These are phyloP conservation scores for Gloeopeniophorella convolvens DNA, from an alignment of 768 basidiomycete species.

Conservation along the genomic window DNA sequence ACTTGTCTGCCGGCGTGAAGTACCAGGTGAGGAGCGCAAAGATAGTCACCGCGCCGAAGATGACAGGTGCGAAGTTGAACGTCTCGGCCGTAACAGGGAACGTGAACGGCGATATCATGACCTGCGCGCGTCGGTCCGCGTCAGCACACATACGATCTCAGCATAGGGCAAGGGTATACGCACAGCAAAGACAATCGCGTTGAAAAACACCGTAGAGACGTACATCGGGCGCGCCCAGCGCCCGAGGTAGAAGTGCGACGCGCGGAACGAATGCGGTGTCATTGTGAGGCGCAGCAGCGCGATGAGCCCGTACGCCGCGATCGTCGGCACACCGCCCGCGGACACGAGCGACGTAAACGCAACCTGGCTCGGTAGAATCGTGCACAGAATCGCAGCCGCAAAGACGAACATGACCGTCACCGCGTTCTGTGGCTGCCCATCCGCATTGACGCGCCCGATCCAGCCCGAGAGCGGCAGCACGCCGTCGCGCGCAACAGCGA, in stretches of 20 bases:
- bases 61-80: constrained; percentile 82
- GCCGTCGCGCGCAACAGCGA: constrained; percentile 92
- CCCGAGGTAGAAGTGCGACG: constrained; percentile 69
- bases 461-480: constrained; percentile 78
- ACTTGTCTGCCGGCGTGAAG: constrained; percentile 70
- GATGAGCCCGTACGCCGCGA: constrained; percentile 83
- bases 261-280: constrained; percentile 70
- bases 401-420: constrained; percentile 84
- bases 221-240: constrained; percentile 64
- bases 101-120: constrained; percentile 80
- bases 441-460: constrained; percentile 67
- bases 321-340: constrained; percentile 80
- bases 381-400: constrained; percentile 69
- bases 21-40: constrained; percentile 76
- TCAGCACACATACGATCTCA: constrained; percentile 1
- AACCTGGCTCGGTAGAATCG: constrained; percentile 83
- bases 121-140: constrained; percentile 34
- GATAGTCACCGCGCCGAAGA: constrained; percentile 72
- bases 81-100: constrained; percentile 72
- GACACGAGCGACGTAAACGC: constrained; percentile 90
- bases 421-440: constrained; percentile 77
- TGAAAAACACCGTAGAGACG: constrained; percentile 60
- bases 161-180: constrained; percentile 26
- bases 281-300: constrained; percentile 66
- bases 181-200: constrained; percentile 67